Conservation (phyloP, 306 rosid genomes). For the Elaeagnus macrophylla region DNA sequence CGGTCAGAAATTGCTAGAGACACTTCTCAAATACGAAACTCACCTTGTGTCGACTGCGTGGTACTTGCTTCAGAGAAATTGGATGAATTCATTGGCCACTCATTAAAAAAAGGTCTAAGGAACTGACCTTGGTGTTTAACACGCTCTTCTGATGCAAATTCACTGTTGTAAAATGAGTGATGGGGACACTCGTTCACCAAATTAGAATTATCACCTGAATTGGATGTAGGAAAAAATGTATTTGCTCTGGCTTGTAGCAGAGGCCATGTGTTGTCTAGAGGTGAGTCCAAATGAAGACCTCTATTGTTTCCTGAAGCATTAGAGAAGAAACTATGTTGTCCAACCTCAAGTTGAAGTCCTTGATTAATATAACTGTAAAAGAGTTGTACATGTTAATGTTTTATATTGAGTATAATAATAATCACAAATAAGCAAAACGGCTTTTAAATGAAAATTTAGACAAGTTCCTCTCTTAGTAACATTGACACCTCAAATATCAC, state of each 20-base stretch:
- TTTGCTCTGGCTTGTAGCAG: conserved; percentile 28
- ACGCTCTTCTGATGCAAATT: conserved; percentile 18
- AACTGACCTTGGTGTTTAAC: conserved; percentile 36
- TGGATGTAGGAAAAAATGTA: conserved; percentile 20
- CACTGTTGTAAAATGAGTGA: conserved; percentile 23
- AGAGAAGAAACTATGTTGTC: conserved; percentile 40
- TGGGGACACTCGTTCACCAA: conserved; percentile 22
- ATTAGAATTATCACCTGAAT: conserved; percentile 21
- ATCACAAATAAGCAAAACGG: no score
- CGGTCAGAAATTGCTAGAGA: background rate
- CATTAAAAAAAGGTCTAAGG: conserved; percentile 38
- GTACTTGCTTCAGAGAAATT: conserved; percentile 30
- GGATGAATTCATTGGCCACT: conserved; percentile 36
- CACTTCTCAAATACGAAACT: background rate
- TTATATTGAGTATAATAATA: no score
- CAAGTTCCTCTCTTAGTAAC: no score
- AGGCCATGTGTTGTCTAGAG: conserved; percentile 24
- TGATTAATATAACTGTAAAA: conserved; percentile 32
- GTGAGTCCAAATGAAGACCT: conserved; percentile 25
- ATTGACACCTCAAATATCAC: no score
- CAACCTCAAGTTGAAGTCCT: conserved; percentile 32
- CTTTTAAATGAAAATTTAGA: no score
- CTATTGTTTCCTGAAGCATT: conserved; percentile 33
- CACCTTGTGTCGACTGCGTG: conserved; percentile 32
- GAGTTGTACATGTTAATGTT: no score